Evolutionary conservation across 1,139 yeast genomes (phyloP), one percentile per base, ranked within the genome.

Genomic region (Lodderomyces beijingensis): DNA sequence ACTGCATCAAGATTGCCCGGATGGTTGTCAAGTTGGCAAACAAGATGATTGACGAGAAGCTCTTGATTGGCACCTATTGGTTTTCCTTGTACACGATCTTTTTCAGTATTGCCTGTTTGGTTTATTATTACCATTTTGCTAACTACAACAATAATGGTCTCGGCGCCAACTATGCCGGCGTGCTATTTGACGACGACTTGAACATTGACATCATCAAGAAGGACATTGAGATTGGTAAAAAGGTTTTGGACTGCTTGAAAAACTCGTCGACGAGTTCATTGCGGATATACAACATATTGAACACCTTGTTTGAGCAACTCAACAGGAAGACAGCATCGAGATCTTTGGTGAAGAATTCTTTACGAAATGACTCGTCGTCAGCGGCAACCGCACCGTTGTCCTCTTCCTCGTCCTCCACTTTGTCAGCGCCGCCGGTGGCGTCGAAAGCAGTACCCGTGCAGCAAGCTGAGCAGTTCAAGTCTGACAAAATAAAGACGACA

Each of bases 81-180:
- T 88, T 87, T 52, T 81, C 93, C 11, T 82, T 84, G 56, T 88
- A 88, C 54, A 86, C 96, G 0, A 82, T 88, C n/a, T 88, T 88
- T 54, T 88, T 86, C 53, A 80, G 95, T 3, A 88, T 88, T 35
- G 95, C 96, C 0, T 85, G 95, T 46, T 65, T 88, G 47, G 78
- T 86, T 7, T 88, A 83, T 50, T 88, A 86, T 51, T 84, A 79
- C 38, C 95, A 86, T 55, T 93, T 84, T 54, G 73, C 73, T 4
- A 65, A 66, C 44, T 62, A 64, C 44, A 36, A 34, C 20, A 23
- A 23, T 10, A 52, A 54, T 6, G 45, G 50, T 1, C 35, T 37
- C 27, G 69, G 69, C 5, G 63, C 57, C 16, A 68, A 67, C 39
- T 66, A 67, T 41, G 74, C 67, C 1, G 74, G 74, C 1, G 67